phyloP scores from a whole-genome alignment of 1,284 basidiomycete species.

The Amanita bisporigera region DNA sequence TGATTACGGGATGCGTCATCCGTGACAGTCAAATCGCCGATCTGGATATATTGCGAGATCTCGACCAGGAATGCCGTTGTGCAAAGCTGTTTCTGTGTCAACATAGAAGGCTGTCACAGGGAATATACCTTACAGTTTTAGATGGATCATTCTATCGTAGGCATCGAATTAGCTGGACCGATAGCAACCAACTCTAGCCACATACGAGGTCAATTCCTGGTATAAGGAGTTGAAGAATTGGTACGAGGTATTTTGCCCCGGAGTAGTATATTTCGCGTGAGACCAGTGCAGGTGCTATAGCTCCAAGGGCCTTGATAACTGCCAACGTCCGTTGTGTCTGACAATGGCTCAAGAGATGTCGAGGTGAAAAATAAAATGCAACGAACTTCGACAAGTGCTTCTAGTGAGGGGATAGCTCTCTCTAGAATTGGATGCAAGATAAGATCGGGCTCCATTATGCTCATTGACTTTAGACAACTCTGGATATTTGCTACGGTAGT shows the following conservation, averaged over 20 bases:
- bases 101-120: not conserved
- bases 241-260: conserved; percentile 83
- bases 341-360: conserved; percentile 8
- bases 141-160: conserved; percentile 77
- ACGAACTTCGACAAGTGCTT: conserved; percentile 81
- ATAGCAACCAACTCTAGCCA: conserved; percentile 7
- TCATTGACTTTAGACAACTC: conserved; percentile 75
- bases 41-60: conserved; percentile 81
- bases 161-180: not conserved
- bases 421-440: conserved; percentile 88
- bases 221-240: conserved; percentile 85
- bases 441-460: conserved; percentile 86
- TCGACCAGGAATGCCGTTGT: conserved; percentile 81
- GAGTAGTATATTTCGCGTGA: conserved; percentile 79
- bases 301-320: conserved; percentile 86
- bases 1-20: conserved; percentile 27
- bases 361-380: not conserved
- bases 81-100: conserved; percentile 53
- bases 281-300: conserved; percentile 79
- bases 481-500: conserved; percentile 70
- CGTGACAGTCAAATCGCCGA: conserved; percentile 71
- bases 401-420: conserved; percentile 84
- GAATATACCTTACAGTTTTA: conserved; percentile 69
- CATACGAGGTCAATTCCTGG: conserved; percentile 84
- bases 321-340: conserved; percentile 86